Evolutionary conservation across 495 filamentous ascomycete species (phyloP).

Genomic region (Massariosphaeria phaeospora): DNA sequence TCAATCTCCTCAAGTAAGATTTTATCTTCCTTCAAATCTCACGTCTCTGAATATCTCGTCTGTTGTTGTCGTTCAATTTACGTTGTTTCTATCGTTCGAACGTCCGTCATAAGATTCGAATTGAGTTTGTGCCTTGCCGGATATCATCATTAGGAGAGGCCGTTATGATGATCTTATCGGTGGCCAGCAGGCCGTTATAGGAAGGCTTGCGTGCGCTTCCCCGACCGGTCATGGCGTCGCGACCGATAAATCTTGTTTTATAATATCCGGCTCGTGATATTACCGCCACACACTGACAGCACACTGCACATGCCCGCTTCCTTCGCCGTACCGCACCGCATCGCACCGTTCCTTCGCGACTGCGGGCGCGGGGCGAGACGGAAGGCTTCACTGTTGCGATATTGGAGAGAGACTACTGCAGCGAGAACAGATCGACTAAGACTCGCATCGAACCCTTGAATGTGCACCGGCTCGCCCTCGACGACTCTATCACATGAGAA

Average conservation of each 20-base stretch:
- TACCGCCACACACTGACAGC: constrained; percentile 7
- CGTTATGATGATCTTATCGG: constrained; percentile 4
- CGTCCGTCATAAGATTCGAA: neutral
- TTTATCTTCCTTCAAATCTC: neutral
- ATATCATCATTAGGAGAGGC: neutral
- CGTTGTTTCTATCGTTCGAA: constrained; percentile 8
- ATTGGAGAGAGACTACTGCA: too few relatives aligned
- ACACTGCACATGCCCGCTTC: neutral
- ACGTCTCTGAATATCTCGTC: neutral
- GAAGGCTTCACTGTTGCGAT: too few relatives aligned
- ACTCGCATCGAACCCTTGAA: too few relatives aligned
- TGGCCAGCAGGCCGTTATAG: neutral
- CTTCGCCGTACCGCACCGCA: neutral
- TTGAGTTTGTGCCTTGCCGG: neutral
- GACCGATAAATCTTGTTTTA: too few relatives aligned
- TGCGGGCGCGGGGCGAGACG: neutral
- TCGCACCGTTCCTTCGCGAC: neutral
- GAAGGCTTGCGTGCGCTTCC: too few relatives aligned
- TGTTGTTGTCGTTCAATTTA: constrained; percentile 2
- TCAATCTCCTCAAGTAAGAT: neutral
- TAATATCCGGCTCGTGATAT: constrained; percentile 15
- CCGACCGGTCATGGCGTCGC: too few relatives aligned
- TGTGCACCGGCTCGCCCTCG: too few relatives aligned
- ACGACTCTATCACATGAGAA: too few relatives aligned
- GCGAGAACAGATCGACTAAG: too few relatives aligned